These are phyloP conservation scores for Trichoderma citrinoviride DNA, from an alignment of 2,329 filamentous ascomycete genomes.

Conservation along the genomic window DNA sequence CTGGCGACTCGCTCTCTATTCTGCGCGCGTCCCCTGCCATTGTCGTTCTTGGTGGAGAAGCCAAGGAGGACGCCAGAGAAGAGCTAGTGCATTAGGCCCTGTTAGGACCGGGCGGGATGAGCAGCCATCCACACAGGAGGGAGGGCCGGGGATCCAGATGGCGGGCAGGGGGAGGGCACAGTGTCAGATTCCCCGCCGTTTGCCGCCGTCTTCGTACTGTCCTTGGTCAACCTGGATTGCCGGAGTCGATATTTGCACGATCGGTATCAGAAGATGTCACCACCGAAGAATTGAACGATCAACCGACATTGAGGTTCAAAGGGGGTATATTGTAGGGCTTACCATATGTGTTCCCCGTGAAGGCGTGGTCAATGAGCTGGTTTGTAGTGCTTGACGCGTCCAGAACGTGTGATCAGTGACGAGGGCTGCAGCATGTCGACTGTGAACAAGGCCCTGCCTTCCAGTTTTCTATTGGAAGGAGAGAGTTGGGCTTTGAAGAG, in stretches of 20 bases:
- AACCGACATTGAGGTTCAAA: not conserved
- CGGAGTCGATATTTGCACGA: no score
- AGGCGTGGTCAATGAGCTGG: not conserved
- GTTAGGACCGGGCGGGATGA: constrained; percentile 14
- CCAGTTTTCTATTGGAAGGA: no score
- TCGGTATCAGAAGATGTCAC: no score
- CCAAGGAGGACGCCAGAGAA: constrained; percentile 8
- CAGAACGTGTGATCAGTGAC: not conserved
- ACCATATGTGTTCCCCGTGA: no score
- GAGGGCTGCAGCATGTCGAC: no score
- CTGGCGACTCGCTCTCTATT: constrained; percentile 10
- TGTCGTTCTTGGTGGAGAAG: constrained; percentile 19
- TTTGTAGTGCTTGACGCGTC: not conserved
- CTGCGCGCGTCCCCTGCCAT: constrained; percentile 16
- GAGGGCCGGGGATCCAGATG: constrained; percentile 8
- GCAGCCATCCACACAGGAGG: constrained; percentile 15
- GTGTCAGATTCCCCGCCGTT: constrained; percentile 10
- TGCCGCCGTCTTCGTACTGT: not conserved
- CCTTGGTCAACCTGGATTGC: no score
- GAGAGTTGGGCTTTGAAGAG: no score
- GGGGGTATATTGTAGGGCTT: not conserved
- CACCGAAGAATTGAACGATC: not conserved
- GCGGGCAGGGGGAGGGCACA: constrained; percentile 15
- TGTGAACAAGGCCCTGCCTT: no score
- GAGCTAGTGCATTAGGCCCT: constrained; percentile 15